A percentile compares a stretch with the other conserved stretches of the same genome.
Conservation (phyloP, 2,329 filamentous ascomycete genomes). For the Harringtonia aguacate region DNA sequence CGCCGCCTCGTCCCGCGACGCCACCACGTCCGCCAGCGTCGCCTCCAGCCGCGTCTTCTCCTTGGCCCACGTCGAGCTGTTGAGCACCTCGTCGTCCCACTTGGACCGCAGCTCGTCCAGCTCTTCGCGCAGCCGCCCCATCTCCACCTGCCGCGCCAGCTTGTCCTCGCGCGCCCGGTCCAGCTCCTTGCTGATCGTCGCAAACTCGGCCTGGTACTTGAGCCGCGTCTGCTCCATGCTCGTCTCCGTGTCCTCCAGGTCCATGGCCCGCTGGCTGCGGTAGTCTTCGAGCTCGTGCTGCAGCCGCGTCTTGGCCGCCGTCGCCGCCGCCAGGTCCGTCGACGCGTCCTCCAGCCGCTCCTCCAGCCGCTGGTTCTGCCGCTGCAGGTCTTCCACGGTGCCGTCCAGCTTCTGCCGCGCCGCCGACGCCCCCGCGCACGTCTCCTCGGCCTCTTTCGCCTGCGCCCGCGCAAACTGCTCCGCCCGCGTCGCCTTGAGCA, state of each 20-base stretch:
- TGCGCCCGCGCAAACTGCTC: conserved; percentile 92
- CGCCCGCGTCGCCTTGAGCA: conserved; percentile 81
- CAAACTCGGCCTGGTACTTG: conserved; percentile 93
- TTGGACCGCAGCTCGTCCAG: conserved; percentile 89
- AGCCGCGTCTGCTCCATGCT: conserved; percentile 94
- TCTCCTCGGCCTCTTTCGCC: conserved; percentile 83
- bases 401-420: conserved; percentile 86
- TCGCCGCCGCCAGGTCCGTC: conserved; percentile 74
- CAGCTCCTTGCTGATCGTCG: conserved; percentile 79
- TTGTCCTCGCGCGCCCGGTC: conserved; percentile 86
- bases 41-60: conserved; percentile 89
- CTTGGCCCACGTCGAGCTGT: conserved; percentile 96
- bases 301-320: conserved; percentile 85
- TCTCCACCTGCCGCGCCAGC: conserved; percentile 78
- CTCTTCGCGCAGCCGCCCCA: conserved; percentile 82
- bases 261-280: conserved; percentile 85
- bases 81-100: conserved; percentile 97
- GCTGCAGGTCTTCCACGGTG: conserved; percentile 79
- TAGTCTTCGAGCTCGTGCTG: conserved; percentile 98
- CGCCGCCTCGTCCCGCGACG: conserved; percentile 88
- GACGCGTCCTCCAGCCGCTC: conserved; percentile 86
- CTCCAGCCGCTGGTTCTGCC: conserved; percentile 80
- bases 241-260: conserved; percentile 92
- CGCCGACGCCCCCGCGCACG: conserved; percentile 79
- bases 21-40: conserved; percentile 76